phyloP scores from a whole-genome alignment of 2,329 filamentous ascomycete species.

The Clonostachys sp. region DNA sequence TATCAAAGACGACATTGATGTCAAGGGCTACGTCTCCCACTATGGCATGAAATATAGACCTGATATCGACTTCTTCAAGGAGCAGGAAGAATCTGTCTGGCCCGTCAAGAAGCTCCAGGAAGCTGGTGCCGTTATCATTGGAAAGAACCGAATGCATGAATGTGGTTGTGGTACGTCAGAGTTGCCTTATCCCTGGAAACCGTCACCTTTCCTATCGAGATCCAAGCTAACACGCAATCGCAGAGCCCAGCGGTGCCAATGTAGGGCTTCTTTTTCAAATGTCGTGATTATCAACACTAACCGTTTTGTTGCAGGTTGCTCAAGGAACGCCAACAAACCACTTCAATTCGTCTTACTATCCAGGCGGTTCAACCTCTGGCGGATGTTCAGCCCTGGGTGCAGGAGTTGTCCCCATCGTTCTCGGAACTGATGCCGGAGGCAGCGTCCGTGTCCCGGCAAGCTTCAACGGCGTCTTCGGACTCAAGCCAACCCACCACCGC shows the following conservation, averaged over 20 bases:
- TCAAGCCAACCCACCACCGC: constrained; percentile 75
- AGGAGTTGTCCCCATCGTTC: constrained; percentile 69
- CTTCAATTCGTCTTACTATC: constrained; percentile 71
- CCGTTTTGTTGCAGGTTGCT: constrained; percentile 32
- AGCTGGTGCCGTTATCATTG: constrained; percentile 27
- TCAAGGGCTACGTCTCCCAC: constrained; percentile 66
- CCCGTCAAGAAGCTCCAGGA: constrained; percentile 35
- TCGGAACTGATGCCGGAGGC: constrained; percentile 74
- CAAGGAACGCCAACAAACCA: constrained; percentile 76
- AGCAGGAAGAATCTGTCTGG: constrained; percentile 57
- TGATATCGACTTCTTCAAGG: constrained; percentile 42
- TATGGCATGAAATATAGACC: constrained; percentile 60
- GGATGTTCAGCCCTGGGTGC: constrained; percentile 65
- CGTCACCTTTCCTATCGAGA: constrained; percentile 8
- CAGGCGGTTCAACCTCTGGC: constrained; percentile 77
- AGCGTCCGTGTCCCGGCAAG: constrained; percentile 68
- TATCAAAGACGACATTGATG: constrained; percentile 75
- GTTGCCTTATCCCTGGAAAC: constrained; percentile 2
- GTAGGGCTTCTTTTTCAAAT: neutral
- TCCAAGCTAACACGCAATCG: neutral
- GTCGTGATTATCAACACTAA: constrained; percentile 5
- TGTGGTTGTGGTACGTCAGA: constrained; percentile 57
- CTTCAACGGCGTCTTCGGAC: constrained; percentile 76
- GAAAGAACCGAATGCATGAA: constrained; percentile 78
- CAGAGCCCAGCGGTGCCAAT: constrained; percentile 1